Base-by-base conservation (phyloP, 2,329 filamentous ascomycete species). In the Dactylellina haptotyla region DNA sequence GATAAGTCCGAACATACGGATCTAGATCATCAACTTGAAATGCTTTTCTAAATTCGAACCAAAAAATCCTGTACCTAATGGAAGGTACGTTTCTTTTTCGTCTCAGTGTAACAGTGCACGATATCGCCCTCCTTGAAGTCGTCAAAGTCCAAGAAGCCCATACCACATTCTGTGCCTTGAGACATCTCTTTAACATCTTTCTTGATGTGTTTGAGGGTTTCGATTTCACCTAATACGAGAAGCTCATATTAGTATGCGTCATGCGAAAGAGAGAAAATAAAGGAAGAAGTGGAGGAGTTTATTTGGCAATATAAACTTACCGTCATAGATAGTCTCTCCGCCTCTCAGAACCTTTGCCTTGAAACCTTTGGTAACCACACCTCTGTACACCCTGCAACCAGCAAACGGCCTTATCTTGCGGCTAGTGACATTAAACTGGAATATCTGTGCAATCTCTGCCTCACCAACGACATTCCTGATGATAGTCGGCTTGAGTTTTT, bases 141-240 rank as follows among this genome's bases (percentile, higher is more conserved):
- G 51, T 90, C 85, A 88, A 92, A 99, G 30, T 84, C 86, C 2
- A 90, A 88, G 78, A 99, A 94, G 58, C 87, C 88, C 76, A 99
- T 89, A 76, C 95, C 95, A 78, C 95, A 99, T 81, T 99, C 95
- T n/a, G 86, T 87, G 69, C 93, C 93, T 82, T 96, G 98, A 78
- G 88, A 88, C 88, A 96, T 95, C 79, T 97, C 92, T 48, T 84
- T 84, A 28, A 95, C 91, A 76, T 97, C 92, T 80, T 96, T 96
- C 85, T 98, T 97, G 80, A 90, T 88, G 78, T 96, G 91, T 83
- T 95, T 97, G 69, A 99, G 87, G 0, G 91, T 91, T 16, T 87
- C 85, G 45, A 98, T 87, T 57, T 85, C 85, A 76, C 93, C 94
- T 97, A 69, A 26, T 65, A 20, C 30, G 0, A 41, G 43, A 2